These are phyloP conservation scores for Trametes polyzona DNA, from an alignment of 1,284 basidiomycete species.

Conservation along the genomic window DNA sequence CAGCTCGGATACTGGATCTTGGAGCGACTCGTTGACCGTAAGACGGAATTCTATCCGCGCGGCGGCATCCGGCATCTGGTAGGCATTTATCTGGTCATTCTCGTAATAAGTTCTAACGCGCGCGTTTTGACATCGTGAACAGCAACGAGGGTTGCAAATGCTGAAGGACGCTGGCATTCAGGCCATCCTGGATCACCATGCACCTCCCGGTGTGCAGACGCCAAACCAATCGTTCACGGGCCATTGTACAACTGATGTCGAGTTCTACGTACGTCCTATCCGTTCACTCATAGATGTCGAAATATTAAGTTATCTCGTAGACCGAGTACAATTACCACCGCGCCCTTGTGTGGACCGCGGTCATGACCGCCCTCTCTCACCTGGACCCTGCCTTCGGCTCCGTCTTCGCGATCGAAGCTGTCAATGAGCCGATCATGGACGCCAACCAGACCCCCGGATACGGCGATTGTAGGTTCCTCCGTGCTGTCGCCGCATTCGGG, in stretches of 20 bases:
- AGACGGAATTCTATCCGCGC: constrained; percentile 64
- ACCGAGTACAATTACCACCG: constrained; percentile 73
- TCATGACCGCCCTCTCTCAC: constrained; percentile 75
- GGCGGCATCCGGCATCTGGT: constrained; percentile 72
- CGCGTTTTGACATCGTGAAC: too few species aligned
- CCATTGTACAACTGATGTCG: constrained; percentile 66
- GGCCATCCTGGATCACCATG: constrained; percentile 77
- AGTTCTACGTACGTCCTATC: constrained; percentile 68
- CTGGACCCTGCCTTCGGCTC: constrained; percentile 65
- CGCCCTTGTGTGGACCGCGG: constrained; percentile 75
- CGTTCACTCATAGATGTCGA: not conserved
- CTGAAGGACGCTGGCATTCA: constrained; percentile 64
- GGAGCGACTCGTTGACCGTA: constrained; percentile 67
- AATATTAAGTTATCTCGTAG: constrained; percentile 37
- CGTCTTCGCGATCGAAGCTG: constrained; percentile 74
- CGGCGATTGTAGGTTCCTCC: constrained; percentile 57
- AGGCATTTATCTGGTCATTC: constrained; percentile 21
- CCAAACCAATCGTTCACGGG: constrained; percentile 68
- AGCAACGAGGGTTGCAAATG: constrained; percentile 65
- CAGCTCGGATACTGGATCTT: constrained; percentile 84
- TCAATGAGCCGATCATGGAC: constrained; percentile 78
- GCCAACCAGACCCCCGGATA: constrained; percentile 65
- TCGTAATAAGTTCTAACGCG: not conserved
- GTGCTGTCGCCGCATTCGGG: too few species aligned
- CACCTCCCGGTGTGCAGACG: constrained; percentile 70